Conservation (phyloP, 2,329 filamentous ascomycete genomes). For the Pezicula neosporulosa region DNA sequence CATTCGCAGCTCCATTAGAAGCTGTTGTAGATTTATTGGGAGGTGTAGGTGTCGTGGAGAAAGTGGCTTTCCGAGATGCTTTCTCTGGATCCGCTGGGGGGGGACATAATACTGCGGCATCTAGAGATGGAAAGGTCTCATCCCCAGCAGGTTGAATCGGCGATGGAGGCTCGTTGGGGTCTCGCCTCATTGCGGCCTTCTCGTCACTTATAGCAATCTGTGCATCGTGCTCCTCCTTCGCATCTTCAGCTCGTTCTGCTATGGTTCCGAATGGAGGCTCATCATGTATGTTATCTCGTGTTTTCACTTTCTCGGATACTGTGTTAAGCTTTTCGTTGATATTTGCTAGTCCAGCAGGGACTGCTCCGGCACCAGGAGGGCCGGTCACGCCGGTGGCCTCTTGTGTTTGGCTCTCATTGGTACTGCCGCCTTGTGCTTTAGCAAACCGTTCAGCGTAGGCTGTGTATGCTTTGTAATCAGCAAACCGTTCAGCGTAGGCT, state of each 20-base stretch:
- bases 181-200: slow-evolving; percentile 12
- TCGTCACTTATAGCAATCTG: slow-evolving; percentile 18
- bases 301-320: slow-evolving; percentile 20
- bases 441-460: slow-evolving; percentile 75
- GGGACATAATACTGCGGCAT: slow-evolving; percentile 22
- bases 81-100: slow-evolving; percentile 21
- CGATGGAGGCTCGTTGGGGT: slow-evolving; percentile 34
- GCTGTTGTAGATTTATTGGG: slow-evolving; percentile 7
- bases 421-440: slow-evolving; percentile 34
- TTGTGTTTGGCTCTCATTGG: slow-evolving; percentile 25
- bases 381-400: slow-evolving; percentile 26
- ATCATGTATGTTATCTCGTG: slow-evolving; percentile 3
- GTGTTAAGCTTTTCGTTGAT: slow-evolving; percentile 14
- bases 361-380: slow-evolving; percentile 20
- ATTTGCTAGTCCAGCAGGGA: slow-evolving; percentile 5
- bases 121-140: slow-evolving; percentile 44
- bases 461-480: slow-evolving; percentile 58
- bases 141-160: slow-evolving; percentile 40
- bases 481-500: slow-evolving; percentile 75
- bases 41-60: slow-evolving; percentile 37
- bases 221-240: slow-evolving; percentile 15
- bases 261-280: slow-evolving; percentile 21
- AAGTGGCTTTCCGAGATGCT: slow-evolving; percentile 46
- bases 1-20: not conserved
- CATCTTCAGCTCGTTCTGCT: slow-evolving; percentile 22